These are phyloP conservation scores for Ampelomyces quisqualis DNA, from an alignment of 2,329 filamentous ascomycete species.

Conservation along the genomic window DNA sequence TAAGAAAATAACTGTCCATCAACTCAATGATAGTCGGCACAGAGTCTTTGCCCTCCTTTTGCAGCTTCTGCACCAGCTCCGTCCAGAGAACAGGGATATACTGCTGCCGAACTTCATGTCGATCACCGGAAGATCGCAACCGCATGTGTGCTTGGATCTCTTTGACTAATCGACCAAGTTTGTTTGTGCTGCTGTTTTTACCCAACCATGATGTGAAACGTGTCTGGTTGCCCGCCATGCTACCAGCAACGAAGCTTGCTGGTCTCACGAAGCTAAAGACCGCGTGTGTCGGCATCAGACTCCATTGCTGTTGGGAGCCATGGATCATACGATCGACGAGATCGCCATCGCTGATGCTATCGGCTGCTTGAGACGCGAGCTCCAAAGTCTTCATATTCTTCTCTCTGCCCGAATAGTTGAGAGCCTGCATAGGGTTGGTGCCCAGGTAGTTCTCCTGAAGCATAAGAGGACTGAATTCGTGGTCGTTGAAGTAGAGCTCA, in stretches of 20 bases:
- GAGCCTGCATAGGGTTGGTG: slow-evolving; percentile 70
- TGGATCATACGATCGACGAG: slow-evolving; percentile 98
- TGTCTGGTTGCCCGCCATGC: slow-evolving; percentile 64
- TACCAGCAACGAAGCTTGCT: slow-evolving; percentile 81
- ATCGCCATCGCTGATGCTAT: slow-evolving; percentile 96
- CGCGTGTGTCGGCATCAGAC: slow-evolving; percentile 93
- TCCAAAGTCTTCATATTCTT: slow-evolving; percentile 80
- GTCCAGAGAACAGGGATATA: slow-evolving; percentile 90
- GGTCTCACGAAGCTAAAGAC: slow-evolving; percentile 93
- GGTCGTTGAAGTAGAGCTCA: slow-evolving; percentile 98
- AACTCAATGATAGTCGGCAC: slow-evolving; percentile 83
- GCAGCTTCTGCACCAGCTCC: slow-evolving; percentile 71
- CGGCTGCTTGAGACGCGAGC: slow-evolving; percentile 80
- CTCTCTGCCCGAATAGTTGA: slow-evolving; percentile 64
- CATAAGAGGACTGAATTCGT: slow-evolving; percentile 97
- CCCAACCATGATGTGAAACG: slow-evolving; percentile 90
- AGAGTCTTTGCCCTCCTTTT: slow-evolving; percentile 76
- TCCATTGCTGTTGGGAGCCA: slow-evolving; percentile 97
- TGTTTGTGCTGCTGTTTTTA: slow-evolving; percentile 80
- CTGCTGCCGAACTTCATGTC: slow-evolving; percentile 90
- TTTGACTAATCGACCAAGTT: slow-evolving; percentile 76
- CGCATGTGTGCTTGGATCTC: slow-evolving; percentile 98
- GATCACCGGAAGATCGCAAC: slow-evolving; percentile 82
- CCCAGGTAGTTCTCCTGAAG: slow-evolving; percentile 96
- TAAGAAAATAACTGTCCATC: slow-evolving; percentile 97